Evolutionary conservation across 2,329 filamentous ascomycete species (phyloP), one percentile per base, ranked within the genome.

Genomic region (Metarhizium brunneum): DNA sequence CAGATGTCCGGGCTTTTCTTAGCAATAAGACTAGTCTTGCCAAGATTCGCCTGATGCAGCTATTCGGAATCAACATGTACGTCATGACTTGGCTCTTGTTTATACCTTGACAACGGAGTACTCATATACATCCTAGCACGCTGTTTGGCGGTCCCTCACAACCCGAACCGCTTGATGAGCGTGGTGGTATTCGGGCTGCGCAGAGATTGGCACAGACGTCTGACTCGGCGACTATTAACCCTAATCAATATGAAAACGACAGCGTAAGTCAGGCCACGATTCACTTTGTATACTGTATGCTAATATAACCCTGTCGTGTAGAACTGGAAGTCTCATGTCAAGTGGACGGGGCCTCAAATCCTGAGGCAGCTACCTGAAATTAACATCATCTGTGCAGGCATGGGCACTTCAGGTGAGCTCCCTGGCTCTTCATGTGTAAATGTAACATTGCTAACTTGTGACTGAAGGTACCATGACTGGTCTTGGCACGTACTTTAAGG

Each of bases 291-390:
- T 10, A 14, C 10, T 18, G 2, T n/a, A 18, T 48, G 29, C 47
- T 54, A 18, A 53, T 18, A 10, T 35, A 0, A 20, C 20, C 18
- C 18, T 25, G 25, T 20, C 13, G 40, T 16, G 18, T 57, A 77
- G 75, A 80, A 81, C 59, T 80, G 76, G 75, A 72, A 73, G 61
- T 68, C 81, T 3, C 81, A 84, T 61, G 67, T 78, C 2, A 75
- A 75, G 52, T 84, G 81, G 81, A 84, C 81, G 0, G 81, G 80
- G 0, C 78, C 80, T 1, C 81, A 84, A 58, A 81, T 84, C 18
- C 71, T 76, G 49, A 74, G 71, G 50, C 81, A 84, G 52, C 64
- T 83, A 3, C 81, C 80, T 0, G 71, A 80, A 51, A 80, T 83
- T 56, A 79, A 77, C 32, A 68, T 83, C 4, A 70, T 84, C 18